Base-by-base conservation (phyloP, 1,139 yeast genomes). In the Kurtzmaniella natalensis region DNA sequence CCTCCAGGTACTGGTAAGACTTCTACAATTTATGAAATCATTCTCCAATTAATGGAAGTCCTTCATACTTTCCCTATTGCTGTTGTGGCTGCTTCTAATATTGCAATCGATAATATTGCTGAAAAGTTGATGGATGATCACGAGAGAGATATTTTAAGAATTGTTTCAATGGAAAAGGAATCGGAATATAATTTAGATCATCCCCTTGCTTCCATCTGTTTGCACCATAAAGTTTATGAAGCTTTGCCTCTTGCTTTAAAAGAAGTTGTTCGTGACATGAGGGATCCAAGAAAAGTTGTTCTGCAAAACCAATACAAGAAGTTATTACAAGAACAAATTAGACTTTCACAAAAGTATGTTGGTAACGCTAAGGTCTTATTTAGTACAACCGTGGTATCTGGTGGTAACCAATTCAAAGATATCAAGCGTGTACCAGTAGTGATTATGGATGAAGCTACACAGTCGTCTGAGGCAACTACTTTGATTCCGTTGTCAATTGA, bases 31-130 rank as follows among this genome's bases (percentile, higher is more conserved):
- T 76, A 72, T 44, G 87, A 81, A 53, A 76, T 81, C 37, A 76
- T 81, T 39, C 56, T 78, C 37, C 86, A 81, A 50, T 58, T 81
- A 40, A 59, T 78, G 28, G 70, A 68, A 28, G 71, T 73, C 33
- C 61, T 76, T 43, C 68, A 73, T 44, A 71, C 80, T 0, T 75
- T 61, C 45, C 88, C 89, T 3, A 77, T 81, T 27, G 61, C 80
- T 38, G 86, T 81, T 35, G 86, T 80, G 34, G 88, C 89, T 0
- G 84, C 86, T 0, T 80, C 87, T 1, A 81, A 81, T 47, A 77
- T 81, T 50, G 88, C 89, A 2, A 79, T 81, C 46, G 89, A 81
- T 50, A 81, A 81, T 45, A 80, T 81, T 53, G 88, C 87, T 0
- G 88, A 81, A 47, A 80, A 81, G 47, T 61, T 81, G 39, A 50